A percentile compares a stretch with the other conserved stretches of the same genome.
Conservation (phyloP, 176 grass and related monocot species). For the Areca catechu region DNA sequence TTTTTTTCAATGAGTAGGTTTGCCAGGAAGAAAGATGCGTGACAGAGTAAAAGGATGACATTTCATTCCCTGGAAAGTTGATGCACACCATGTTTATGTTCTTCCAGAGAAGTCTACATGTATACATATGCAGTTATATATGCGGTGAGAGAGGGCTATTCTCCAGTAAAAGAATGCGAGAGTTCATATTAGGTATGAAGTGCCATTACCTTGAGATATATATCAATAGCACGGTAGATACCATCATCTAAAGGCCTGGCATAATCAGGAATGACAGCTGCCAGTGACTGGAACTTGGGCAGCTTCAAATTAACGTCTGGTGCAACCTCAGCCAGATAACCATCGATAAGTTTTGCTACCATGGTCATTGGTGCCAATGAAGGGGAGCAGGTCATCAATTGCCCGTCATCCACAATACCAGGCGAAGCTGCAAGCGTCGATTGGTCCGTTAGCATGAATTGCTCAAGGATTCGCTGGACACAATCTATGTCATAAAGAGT, state of each 20-base stretch:
- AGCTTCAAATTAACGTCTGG: slow-evolving; percentile 71
- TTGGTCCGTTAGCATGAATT: slow-evolving; percentile 64
- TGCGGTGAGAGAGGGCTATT: too few relatives aligned
- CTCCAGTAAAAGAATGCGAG: too few relatives aligned
- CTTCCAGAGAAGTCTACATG: too few relatives aligned
- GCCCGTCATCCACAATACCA: slow-evolving; percentile 30
- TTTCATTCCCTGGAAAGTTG: too few relatives aligned
- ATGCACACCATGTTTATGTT: too few relatives aligned
- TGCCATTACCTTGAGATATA: slow-evolving; percentile 58
- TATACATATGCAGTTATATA: too few relatives aligned
- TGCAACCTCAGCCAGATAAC: slow-evolving; percentile 66
- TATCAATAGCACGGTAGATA: slow-evolving; percentile 67
- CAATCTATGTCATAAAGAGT: slow-evolving; percentile 80
- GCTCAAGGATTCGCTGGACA: slow-evolving; percentile 73
- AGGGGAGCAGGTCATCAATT: slow-evolving; percentile 21
- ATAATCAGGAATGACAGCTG: slow-evolving; percentile 53
- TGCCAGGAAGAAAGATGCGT: too few relatives aligned
- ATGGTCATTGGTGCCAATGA: slow-evolving; percentile 37
- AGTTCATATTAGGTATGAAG: too few relatives aligned
- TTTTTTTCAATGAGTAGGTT: too few relatives aligned
- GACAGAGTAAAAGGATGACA: too few relatives aligned
- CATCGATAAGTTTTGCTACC: slow-evolving; percentile 78
- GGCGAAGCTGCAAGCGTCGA: slow-evolving; percentile 33
- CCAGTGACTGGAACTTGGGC: slow-evolving; percentile 67
- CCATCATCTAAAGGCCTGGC: slow-evolving; percentile 55